Evolutionary conservation across 768 basidiomycete genomes (phyloP).

Genomic region (Rhodosporidiobolus odoratus): DNA sequence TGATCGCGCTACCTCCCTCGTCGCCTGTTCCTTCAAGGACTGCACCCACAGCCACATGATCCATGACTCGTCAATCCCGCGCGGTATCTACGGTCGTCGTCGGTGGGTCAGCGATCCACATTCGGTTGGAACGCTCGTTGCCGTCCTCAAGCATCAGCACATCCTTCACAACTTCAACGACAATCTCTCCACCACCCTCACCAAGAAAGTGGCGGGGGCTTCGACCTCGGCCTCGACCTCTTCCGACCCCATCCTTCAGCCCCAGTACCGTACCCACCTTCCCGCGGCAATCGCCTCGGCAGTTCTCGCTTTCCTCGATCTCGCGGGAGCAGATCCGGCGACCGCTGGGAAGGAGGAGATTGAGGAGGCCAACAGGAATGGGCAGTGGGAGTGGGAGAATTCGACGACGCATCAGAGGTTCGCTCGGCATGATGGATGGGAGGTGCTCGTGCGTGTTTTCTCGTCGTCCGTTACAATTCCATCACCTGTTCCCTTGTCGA

Average conservation of each 20-base stretch:
- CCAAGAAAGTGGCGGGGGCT: neutral
- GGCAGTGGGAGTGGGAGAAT: slow-evolving; percentile 5
- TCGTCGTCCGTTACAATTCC: neutral
- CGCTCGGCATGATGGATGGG: neutral
- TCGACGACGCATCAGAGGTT: neutral
- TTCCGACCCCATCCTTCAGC: neutral
- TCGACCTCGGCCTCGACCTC: too few species aligned
- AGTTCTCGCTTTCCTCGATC: neutral
- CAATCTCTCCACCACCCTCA: neutral
- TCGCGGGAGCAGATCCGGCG: neutral
- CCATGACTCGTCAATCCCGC: neutral
- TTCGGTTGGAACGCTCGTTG: neutral
- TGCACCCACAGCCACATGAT: neutral
- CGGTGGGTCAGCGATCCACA: neutral
- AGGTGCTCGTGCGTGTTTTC: neutral
- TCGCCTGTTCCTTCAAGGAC: neutral
- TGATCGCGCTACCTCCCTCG: neutral
- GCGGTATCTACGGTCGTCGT: neutral
- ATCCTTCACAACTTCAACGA: neutral
- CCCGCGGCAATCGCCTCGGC: neutral
- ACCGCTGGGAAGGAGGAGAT: neutral
- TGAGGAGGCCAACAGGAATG: too few species aligned
- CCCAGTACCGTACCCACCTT: neutral
- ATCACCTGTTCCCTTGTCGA: neutral
- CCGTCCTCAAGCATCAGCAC: slow-evolving; percentile 3